Evolutionary conservation across 2,329 filamentous ascomycete genomes (phyloP).

Genomic region (Corinectria fuckeliana): DNA sequence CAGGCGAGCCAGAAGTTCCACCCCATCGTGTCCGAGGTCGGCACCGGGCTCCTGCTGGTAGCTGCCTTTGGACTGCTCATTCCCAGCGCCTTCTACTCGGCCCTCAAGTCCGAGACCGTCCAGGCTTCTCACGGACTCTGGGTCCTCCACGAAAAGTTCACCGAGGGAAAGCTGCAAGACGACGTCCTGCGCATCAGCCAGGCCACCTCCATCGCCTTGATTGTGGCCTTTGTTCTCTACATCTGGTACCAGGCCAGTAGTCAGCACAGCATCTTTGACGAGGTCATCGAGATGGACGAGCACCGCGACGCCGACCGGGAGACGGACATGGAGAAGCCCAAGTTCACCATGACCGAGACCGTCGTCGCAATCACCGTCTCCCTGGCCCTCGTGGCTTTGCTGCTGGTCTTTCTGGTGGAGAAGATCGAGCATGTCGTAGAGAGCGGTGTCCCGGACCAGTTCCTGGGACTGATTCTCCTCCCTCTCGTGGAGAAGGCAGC

Average conservation of each 20-base stretch:
- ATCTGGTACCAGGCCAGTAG: constrained; percentile 69
- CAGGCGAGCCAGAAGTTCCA: constrained; percentile 68
- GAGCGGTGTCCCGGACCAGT: constrained; percentile 42
- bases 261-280: constrained; percentile 67
- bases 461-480: constrained; percentile 65
- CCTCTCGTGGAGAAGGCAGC: constrained; percentile 74
- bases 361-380: constrained; percentile 64
- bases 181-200: constrained; percentile 66
- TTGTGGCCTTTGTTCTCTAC: constrained; percentile 63
- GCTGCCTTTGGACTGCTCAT: constrained; percentile 51
- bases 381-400: constrained; percentile 65
- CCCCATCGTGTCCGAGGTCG: constrained; percentile 71
- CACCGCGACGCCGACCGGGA: constrained; percentile 63
- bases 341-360: constrained; percentile 71
- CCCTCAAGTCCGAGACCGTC: constrained; percentile 40
- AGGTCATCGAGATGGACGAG: constrained; percentile 58
- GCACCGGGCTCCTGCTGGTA: constrained; percentile 69
- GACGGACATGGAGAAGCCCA: constrained; percentile 62
- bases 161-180: constrained; percentile 46
- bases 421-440: constrained; percentile 62
- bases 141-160: constrained; percentile 38
- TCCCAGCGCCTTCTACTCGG: constrained; percentile 46
- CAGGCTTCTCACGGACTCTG: constrained; percentile 28
- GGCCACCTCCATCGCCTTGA: constrained; percentile 66
- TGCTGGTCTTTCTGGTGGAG: constrained; percentile 72